Base-by-base conservation (phyloP, 805 yeast species). In the Pichia manshurica region DNA sequence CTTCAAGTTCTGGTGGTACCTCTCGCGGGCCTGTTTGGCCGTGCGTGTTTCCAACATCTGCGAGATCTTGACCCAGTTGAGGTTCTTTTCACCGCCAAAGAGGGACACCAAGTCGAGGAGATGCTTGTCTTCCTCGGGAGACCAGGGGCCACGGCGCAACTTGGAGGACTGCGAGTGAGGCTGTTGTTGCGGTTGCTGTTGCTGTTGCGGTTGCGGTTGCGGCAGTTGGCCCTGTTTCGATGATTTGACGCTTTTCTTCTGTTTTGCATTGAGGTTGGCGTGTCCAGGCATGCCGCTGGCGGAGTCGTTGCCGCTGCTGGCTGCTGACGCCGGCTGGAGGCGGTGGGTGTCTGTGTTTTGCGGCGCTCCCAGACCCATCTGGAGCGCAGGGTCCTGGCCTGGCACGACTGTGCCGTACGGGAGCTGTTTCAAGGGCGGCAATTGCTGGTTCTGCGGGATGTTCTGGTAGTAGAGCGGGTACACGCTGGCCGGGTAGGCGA, bases 11-110 rank as follows among this genome's bases (percentile, higher is more conserved):
- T 89, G 96, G 62, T 88, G 96, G 64, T 85, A 88, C 19, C 96
- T 74, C 63, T 88, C 96, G 35, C 96, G 72, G 61, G 96, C 87
- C 65, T 88, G 96, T 61, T 89, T 89, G 6, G 96, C 95, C 2
- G 95, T 83, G 53, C 96, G 72, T 5, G 91, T 75, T 28, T 81
- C 82, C 50, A 88, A 69, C 48, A 76, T 71, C 54, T 81, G 83
- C 10, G 95, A 80, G 17, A 89, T 87, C 49, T 86, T 74, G 5
- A 89, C 96, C 96, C 96, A 88, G 62, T 87, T 87, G 15, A 63
- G 46, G 44, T 60, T 63, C 42, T 61, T 62, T 35, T 86, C 75
- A 9, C 95, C 88, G 5, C 95, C 95, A 62, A 78, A 82, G 21
- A 78, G 64, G 36, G 77, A 68, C 35, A 88, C 86, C 21, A 88